Base-by-base conservation (phyloP, 2,329 filamentous ascomycete species). In the Ophioceras dolichostomum region DNA sequence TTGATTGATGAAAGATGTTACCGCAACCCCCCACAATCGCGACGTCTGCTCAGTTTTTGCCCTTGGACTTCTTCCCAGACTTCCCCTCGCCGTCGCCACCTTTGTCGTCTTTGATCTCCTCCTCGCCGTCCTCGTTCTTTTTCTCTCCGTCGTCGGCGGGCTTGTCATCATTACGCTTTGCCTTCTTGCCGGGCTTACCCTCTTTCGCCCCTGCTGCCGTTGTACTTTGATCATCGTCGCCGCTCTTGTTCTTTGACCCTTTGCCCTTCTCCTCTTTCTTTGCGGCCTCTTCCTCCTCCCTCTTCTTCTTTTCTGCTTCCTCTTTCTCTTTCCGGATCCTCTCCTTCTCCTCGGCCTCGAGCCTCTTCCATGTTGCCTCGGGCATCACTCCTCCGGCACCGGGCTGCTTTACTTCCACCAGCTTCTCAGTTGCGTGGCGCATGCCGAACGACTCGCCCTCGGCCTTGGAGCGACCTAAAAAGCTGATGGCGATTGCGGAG, bases 381-480 rank as follows among this genome's bases (percentile, higher is more conserved):
- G 36, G 29, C 36, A 37, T 37, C 36, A 32, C 36, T 16, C 29
- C 17, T 4, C 17, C 14, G 12, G 24, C 10, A 17, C 30, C 29
- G 5, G 28, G 27, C n/a, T 37, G 28, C 29, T 37, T 37, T 8
- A 26, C 6, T 10, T 31, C 27, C 13, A 28, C 26, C 20, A 37
- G 32, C 14, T 31, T 37, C n/a, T 32, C 21, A 3, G 36, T 48
- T 30, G 58, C 56, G 9, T 61, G 50, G 14, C 32, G 18, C 20
- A 32, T 37, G 10, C 36, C 36, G n/a, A n/a, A n/a, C 14, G 28
- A 28, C 14, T 52, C 55, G 13, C 57, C 56, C 36, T 61, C 68
- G 47, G 93, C 77, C 62, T 88, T 81, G 50, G 87, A 82, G 43
- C 88, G 77, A 29, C 85, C 86, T 44, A 95, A 72, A 46, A 95